These are phyloP conservation scores for Hypoxylon sp. DNA, from an alignment of 2,329 filamentous ascomycete species.

Conservation along the genomic window DNA sequence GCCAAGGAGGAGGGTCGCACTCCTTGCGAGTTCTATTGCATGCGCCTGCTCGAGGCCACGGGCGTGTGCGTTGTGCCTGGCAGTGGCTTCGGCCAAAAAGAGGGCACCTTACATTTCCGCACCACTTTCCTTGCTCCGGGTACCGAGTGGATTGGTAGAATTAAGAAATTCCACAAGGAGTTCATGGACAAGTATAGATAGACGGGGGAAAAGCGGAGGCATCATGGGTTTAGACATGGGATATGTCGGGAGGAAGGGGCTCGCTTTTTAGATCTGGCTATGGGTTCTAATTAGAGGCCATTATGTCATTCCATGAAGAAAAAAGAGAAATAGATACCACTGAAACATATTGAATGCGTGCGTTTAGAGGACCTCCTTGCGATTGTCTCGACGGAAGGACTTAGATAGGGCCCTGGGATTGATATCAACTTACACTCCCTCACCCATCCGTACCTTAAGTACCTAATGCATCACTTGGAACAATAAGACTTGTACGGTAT, in stretches of 20 bases:
- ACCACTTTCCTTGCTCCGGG: conserved; percentile 97
- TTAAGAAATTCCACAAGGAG: conserved; percentile 89
- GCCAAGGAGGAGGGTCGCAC: conserved; percentile 80
- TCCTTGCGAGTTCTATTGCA: conserved; percentile 94
- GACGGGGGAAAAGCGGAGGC: background rate
- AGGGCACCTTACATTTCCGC: conserved; percentile 91
- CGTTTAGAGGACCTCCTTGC: background rate
- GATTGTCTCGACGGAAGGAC: background rate
- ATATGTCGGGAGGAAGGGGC: background rate
- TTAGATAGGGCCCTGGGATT: background rate
- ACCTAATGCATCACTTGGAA: conserved; percentile 2
- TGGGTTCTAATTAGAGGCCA: conserved; percentile 1
- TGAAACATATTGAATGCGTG: background rate
- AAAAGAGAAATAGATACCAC: background rate
- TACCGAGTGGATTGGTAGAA: conserved; percentile 91
- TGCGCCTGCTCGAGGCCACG: conserved; percentile 90
- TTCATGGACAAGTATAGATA: conserved; percentile 87
- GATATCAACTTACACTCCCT: conserved; percentile 7
- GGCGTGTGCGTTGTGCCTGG: conserved; percentile 96
- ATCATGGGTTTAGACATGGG: background rate
- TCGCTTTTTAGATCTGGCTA: background rate
- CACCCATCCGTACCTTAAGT: background rate
- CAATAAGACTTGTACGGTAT: background rate
- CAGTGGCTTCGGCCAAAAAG: conserved; percentile 93
- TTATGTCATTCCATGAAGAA: background rate